phyloP scores from a whole-genome alignment of 73 alveolate genomes.

The Paraurostyla sp. region DNA sequence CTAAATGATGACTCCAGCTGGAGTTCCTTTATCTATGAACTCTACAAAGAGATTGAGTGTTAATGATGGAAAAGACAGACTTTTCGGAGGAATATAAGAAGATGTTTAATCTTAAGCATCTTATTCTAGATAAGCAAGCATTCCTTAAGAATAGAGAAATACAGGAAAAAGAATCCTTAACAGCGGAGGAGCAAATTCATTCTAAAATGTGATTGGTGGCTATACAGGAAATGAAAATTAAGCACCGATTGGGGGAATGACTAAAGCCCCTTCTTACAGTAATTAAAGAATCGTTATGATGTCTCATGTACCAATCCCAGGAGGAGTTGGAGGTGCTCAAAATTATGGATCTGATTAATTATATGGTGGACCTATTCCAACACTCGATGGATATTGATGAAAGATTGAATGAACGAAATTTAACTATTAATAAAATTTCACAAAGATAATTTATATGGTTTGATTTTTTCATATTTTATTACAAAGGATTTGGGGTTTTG shows the following conservation, averaged over 20 bases:
- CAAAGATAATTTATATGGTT: no score
- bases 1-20: constrained; percentile 26
- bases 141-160: background rate
- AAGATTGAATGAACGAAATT: no score
- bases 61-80: constrained; percentile 52
- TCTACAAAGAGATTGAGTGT: constrained; percentile 12
- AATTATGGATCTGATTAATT: background rate
- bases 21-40: background rate
- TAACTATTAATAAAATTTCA: no score
- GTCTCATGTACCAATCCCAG: constrained; percentile 57
- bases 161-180: constrained; percentile 29
- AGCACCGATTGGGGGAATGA: no score
- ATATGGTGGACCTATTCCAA: background rate
- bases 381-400: background rate
- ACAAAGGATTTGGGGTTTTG: no score
- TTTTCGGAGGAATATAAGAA: constrained; percentile 15
- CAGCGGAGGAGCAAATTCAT: constrained; percentile 8
- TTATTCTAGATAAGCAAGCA: background rate
- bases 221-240: background rate
- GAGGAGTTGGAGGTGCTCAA: background rate
- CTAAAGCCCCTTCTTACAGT: background rate
- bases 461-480: no score
- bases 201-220: constrained; percentile 32
- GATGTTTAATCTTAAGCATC: background rate
- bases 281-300: constrained; percentile 40